Conservation (phyloP, 768 basidiomycete genomes). For the Tricholoma terreum region DNA sequence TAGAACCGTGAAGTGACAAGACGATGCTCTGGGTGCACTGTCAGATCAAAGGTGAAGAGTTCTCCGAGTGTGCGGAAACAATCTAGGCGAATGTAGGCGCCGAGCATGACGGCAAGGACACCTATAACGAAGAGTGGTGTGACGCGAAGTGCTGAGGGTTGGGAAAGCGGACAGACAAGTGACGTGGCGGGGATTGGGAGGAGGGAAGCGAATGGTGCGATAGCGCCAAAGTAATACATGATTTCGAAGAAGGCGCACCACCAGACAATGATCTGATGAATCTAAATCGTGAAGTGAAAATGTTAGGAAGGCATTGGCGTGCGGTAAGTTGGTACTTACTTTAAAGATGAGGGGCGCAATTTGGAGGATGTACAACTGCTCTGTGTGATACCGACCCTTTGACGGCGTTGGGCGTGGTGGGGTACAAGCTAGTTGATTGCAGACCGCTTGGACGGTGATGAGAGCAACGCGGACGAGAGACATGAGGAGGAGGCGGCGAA, state of each 20-base stretch:
- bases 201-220: conserved; percentile 21
- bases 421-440: conserved; percentile 44
- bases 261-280: conserved; percentile 18
- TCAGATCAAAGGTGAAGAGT: conserved; percentile 49
- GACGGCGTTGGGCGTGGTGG: conserved; percentile 47
- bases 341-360: conserved; percentile 48
- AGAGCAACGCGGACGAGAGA: conserved; percentile 38
- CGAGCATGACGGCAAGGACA: conserved; percentile 30
- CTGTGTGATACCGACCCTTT: conserved; percentile 44
- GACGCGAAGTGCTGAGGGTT: conserved; percentile 20
- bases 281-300: conserved; percentile 2
- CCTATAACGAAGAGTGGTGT: conserved; percentile 35
- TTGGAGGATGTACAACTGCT: conserved; percentile 41
- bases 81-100: conserved; percentile 39
- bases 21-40: conserved; percentile 39
- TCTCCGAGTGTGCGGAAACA: conserved; percentile 45
- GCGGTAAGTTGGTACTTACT: conserved; percentile 20
- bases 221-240: conserved; percentile 13
- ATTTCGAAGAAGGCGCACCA: conserved; percentile 19
- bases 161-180: conserved; percentile 23
- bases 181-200: conserved; percentile 31
- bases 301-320: not conserved
- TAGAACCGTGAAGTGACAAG: conserved; percentile 45
- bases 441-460: conserved; percentile 37
- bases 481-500: conserved; percentile 24